phyloP scores from a whole-genome alignment of 2,329 filamentous ascomycete genomes.

The Clarireedia sp. region DNA sequence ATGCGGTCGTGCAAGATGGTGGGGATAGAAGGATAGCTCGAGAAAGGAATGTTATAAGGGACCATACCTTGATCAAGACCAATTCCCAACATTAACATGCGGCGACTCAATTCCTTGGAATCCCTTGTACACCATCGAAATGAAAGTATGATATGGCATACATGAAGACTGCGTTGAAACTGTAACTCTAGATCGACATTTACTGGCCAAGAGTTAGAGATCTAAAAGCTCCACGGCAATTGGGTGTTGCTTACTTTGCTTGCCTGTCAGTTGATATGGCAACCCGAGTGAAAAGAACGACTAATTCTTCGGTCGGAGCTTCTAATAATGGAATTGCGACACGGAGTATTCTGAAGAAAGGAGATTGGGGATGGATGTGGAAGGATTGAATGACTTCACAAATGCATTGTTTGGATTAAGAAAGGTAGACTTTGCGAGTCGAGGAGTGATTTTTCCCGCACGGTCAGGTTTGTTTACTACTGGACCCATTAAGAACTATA shows the following conservation, averaged over 20 bases:
- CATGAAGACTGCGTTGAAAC: background rate
- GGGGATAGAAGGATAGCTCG: background rate
- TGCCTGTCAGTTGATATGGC: slow-evolving; percentile 4
- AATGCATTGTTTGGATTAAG: slow-evolving; percentile 6
- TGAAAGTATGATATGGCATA: background rate
- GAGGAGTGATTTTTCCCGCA: background rate
- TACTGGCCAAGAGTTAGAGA: background rate
- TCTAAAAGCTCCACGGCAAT: background rate
- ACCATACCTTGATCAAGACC: slow-evolving; percentile 11
- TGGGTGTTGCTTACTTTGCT: background rate
- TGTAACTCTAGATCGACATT: background rate
- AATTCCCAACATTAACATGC: slow-evolving; percentile 9
- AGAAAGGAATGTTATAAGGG: background rate
- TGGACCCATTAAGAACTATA: background rate
- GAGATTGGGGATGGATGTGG: too few relatives aligned
- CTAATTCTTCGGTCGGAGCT: background rate
- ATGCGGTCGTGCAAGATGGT: background rate
- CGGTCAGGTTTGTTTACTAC: slow-evolving; percentile 5
- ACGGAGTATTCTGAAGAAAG: too few relatives aligned
- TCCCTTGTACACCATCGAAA: slow-evolving; percentile 4
- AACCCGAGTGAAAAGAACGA: background rate
- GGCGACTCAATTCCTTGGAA: slow-evolving; percentile 3
- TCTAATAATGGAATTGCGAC: too few relatives aligned
- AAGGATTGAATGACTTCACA: background rate
- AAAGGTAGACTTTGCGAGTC: background rate